Base-by-base conservation (phyloP, 805 yeast species). In the Teunomyces barrocoloradensis region DNA sequence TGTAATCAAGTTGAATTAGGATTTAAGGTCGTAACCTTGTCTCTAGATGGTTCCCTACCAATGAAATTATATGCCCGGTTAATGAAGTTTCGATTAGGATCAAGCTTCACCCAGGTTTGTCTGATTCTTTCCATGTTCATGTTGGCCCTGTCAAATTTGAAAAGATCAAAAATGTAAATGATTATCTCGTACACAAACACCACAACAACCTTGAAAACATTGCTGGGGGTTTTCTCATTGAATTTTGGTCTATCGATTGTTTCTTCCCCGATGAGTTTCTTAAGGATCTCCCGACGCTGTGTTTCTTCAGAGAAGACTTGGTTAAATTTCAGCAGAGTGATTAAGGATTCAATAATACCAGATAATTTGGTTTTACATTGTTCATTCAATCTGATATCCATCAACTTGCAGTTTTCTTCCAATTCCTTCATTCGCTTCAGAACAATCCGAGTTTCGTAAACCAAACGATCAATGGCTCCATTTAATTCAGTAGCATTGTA, bases 91-190 rank as follows among this genome's bases (percentile, higher is more conserved):
- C 75, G 52, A 48, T 68, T 65, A 1, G 78, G 78, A 54, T 73
- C 78, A 21, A 73, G 58, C 50, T 68, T 66, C 13, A 52, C 60
- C 69, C 76, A 73, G 17, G 64, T 57, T 32, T 59, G 50, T 53
- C 75, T 56, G 43, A 73, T 73, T 44, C 78, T 50, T 46, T 71
- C 75, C 44, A 71, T 57, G 53, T 73, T 72, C 77, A 73, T 73
- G 34, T 64, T 68, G 28, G 70, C 58, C 41, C 75, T 56, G 52
- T 73, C 74, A 51, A 73, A 68, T 41, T 65, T 63, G 53, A 71
- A 66, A 10, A 70, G 37, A 34, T 59, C 68, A 50, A 67, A 64
- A n/a, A 70, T 45, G n/a, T 58, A 59, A 30, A 53, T 49, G 27
- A 71, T 47, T 52, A 65, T 53, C 28, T 71, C 74, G 51, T 66